Percentiles rank a stretch among this genome's conserved stretches.
phyloP scores from a whole-genome alignment of 345 rosid genomes.

The Nasturtium officinale region DNA sequence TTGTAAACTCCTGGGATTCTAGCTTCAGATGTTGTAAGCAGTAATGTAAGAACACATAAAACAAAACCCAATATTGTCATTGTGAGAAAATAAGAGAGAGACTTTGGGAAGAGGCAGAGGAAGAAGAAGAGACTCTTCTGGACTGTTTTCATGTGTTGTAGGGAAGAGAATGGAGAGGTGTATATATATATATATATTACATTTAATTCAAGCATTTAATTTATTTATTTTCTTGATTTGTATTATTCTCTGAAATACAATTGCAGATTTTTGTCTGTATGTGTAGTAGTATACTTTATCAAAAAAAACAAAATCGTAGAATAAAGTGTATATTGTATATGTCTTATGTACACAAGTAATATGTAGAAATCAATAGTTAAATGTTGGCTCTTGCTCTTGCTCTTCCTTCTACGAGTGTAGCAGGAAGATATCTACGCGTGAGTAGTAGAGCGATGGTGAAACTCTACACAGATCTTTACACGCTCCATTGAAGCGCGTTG shows the following conservation, averaged over 20 bases:
- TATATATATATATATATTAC: slow-evolving; percentile 30
- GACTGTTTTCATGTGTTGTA: slow-evolving; percentile 28
- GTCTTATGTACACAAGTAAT: slow-evolving; percentile 21
- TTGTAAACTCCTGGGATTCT: slow-evolving; percentile 73
- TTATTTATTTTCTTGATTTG: background rate
- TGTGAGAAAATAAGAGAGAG: slow-evolving; percentile 3
- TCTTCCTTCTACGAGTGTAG: slow-evolving; percentile 21
- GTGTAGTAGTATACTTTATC: too few species aligned
- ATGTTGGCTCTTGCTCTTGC: background rate
- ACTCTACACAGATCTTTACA: too few species aligned
- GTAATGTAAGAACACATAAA: slow-evolving; percentile 18
- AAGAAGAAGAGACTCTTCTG: slow-evolving; percentile 21
- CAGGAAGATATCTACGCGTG: slow-evolving; percentile 27
- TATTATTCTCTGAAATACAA: slow-evolving; percentile 3
- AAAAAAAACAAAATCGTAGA: background rate
- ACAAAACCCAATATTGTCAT: slow-evolving; percentile 40
- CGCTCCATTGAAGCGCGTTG: slow-evolving; percentile 22
- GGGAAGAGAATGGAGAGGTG: slow-evolving; percentile 30
- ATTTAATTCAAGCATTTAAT: background rate
- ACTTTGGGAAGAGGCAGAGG: slow-evolving; percentile 4
- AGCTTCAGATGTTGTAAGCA: slow-evolving; percentile 53
- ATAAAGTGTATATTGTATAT: background rate
- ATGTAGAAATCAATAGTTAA: slow-evolving; percentile 20
- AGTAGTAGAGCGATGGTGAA: too few species aligned
- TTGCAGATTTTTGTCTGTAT: background rate